These are phyloP conservation scores for Chalciporus sp. DNA, from an alignment of 1,284 basidiomycete genomes.

Conservation along the genomic window DNA sequence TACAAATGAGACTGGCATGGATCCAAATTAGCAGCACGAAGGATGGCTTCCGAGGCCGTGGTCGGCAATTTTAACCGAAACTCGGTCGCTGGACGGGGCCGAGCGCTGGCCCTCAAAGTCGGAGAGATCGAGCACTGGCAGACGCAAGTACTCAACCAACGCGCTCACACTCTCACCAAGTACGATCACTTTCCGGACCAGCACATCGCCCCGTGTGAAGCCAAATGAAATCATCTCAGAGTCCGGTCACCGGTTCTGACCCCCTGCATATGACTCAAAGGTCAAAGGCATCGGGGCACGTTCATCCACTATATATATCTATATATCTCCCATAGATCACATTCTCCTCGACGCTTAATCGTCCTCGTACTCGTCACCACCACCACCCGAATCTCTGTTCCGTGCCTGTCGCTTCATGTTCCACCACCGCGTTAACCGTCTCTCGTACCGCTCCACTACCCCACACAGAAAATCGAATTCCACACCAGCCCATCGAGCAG, in stretches of 20 bases:
- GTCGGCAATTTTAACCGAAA: slow-evolving; percentile 29
- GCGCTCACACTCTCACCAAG: background rate
- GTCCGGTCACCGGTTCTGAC: background rate
- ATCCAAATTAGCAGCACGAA: slow-evolving; percentile 6
- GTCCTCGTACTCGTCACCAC: background rate
- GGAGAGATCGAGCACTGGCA: background rate
- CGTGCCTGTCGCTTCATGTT: slow-evolving; percentile 24
- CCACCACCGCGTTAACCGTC: slow-evolving; percentile 56
- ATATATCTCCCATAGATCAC: slow-evolving; percentile 13
- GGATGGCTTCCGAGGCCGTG: background rate
- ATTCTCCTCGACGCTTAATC: slow-evolving; percentile 11
- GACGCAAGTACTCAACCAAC: background rate
- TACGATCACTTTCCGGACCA: background rate
- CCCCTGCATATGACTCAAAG: background rate
- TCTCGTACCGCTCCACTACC: slow-evolving; percentile 63
- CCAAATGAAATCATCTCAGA: background rate
- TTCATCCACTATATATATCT: slow-evolving; percentile 1
- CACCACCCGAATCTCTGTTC: background rate
- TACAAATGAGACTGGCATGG: slow-evolving; percentile 38
- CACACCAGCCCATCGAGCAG: slow-evolving; percentile 55
- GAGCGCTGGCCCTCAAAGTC: background rate
- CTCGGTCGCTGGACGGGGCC: background rate
- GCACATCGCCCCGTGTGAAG: background rate
- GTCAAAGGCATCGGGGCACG: slow-evolving; percentile 3
- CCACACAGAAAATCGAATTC: slow-evolving; percentile 47